A percentile compares a stretch with the other conserved stretches of the same genome.
These are phyloP conservation scores for Eucalyptus melliodora DNA, from an alignment of 345 rosid species.

Conservation along the genomic window DNA sequence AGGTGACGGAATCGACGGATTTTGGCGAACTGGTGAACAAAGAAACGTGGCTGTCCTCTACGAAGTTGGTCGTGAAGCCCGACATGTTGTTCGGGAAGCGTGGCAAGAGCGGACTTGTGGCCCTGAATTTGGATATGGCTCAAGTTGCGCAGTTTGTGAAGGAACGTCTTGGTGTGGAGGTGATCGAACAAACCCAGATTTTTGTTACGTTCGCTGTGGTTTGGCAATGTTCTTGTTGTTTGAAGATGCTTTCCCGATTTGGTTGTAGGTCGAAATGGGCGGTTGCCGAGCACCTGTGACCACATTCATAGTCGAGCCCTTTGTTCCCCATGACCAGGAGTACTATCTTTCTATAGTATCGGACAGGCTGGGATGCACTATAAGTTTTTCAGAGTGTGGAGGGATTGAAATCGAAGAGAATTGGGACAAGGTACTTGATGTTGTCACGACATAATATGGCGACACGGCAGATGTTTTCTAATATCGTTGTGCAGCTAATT, in stretches of 20 bases:
- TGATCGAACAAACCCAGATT: neutral
- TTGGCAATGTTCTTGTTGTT: neutral
- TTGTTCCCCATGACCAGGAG: constrained; percentile 83
- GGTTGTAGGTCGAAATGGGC: constrained; percentile 73
- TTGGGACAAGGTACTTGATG: constrained; percentile 71
- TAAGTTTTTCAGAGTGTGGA: constrained; percentile 93
- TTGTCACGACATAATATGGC: neutral
- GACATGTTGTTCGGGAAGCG: constrained; percentile 98
- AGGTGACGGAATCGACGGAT: constrained; percentile 85
- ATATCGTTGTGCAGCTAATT: neutral
- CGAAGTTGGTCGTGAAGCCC: constrained; percentile 88
- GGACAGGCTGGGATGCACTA: constrained; percentile 83
- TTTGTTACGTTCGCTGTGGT: neutral
- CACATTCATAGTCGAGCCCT: constrained; percentile 92
- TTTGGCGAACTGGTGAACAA: constrained; percentile 59
- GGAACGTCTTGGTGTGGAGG: constrained; percentile 80
- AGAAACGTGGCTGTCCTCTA: constrained; percentile 87
- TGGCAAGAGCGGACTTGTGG: constrained; percentile 93
- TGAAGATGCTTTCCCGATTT: neutral
- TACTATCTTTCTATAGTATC: constrained; percentile 80
- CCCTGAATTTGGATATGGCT: constrained; percentile 89
- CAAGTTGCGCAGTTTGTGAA: constrained; percentile 95
- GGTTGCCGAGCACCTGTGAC: constrained; percentile 91
- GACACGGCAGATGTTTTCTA: neutral
- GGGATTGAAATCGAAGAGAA: constrained; percentile 99